Evolutionary conservation across 352 stramenopile species (phyloP).

Genomic region (Pythium aphanidermatum): DNA sequence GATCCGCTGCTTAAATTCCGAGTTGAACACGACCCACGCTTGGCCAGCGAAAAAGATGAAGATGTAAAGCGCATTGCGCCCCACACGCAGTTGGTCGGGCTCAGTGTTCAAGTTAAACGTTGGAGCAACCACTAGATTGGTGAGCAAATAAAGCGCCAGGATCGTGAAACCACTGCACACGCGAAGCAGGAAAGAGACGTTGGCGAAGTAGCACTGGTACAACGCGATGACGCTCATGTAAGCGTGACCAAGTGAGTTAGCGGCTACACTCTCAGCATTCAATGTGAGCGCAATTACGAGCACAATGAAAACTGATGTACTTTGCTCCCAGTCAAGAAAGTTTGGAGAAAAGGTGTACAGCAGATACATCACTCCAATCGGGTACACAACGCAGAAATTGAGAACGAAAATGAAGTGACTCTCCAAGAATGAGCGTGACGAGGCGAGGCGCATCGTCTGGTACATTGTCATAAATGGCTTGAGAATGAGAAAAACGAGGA

Average conservation of each 20-base stretch:
- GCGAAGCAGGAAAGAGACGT: slow-evolving; percentile 69
- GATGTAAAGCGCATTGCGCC: slow-evolving; percentile 74
- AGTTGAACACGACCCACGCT: slow-evolving; percentile 82
- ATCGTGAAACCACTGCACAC: slow-evolving; percentile 52
- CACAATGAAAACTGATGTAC: slow-evolving; percentile 42
- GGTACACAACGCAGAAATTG: slow-evolving; percentile 79
- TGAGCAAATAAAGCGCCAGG: slow-evolving; percentile 52
- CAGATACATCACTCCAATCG: slow-evolving; percentile 45
- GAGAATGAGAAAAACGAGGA: slow-evolving; percentile 54
- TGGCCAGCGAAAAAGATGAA: slow-evolving; percentile 77
- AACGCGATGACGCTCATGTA: slow-evolving; percentile 76
- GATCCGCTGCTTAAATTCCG: slow-evolving; percentile 84
- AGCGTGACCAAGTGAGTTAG: slow-evolving; percentile 64
- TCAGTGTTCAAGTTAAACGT: slow-evolving; percentile 28
- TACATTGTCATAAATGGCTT: slow-evolving; percentile 81
- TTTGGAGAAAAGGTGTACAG: slow-evolving; percentile 62
- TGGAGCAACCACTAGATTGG: slow-evolving; percentile 56
- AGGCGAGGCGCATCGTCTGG: slow-evolving; percentile 43
- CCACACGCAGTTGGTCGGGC: slow-evolving; percentile 43
- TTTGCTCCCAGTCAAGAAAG: slow-evolving; percentile 60
- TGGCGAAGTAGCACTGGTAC: slow-evolving; percentile 82
- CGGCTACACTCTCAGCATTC: slow-evolving; percentile 54
- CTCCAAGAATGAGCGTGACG: slow-evolving; percentile 38
- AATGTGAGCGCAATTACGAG: slow-evolving; percentile 53
- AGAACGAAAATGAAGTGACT: slow-evolving; percentile 66